These are phyloP conservation scores for Verticillium tricorpus DNA, from an alignment of 2,329 filamentous ascomycete genomes.

Conservation along the genomic window DNA sequence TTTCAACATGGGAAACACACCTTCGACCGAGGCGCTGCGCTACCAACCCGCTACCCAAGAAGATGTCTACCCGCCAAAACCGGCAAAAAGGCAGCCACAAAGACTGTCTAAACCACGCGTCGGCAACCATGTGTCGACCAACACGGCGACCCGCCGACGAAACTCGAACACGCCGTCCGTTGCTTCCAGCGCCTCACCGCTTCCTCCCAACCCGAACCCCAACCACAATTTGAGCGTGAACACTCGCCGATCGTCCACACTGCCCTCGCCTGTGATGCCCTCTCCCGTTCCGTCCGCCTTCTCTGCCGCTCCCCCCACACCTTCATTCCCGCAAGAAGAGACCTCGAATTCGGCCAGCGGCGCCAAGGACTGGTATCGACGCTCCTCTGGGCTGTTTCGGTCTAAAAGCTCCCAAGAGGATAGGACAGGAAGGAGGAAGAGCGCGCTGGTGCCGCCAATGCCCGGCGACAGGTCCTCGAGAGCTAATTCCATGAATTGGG, in stretches of 20 bases:
- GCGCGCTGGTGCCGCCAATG: constrained; percentile 5
- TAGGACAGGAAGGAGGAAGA: constrained; percentile 4
- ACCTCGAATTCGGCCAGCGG: constrained; percentile 1
- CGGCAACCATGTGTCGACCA: constrained; percentile 28
- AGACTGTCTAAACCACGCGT: constrained; percentile 49
- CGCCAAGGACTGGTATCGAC: constrained; percentile 7
- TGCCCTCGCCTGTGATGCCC: constrained; percentile 3
- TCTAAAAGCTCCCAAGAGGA: constrained; percentile 13
- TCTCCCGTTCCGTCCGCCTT: not conserved
- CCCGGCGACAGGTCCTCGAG: constrained; percentile 10
- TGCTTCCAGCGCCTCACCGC: constrained; percentile 20
- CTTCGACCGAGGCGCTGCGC: constrained; percentile 39
- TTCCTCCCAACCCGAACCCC: constrained; percentile 8
- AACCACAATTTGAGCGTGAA: not conserved
- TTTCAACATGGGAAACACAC: constrained; percentile 45
- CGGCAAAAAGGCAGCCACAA: constrained; percentile 31
- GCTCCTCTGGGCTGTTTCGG: constrained; percentile 8
- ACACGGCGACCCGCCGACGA: constrained; percentile 13
- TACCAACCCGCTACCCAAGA: not conserved
- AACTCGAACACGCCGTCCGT: constrained; percentile 25
- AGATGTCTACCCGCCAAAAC: not conserved
- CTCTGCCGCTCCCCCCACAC: not conserved
- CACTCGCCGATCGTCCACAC: not conserved
- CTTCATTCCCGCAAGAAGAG: constrained; percentile 1
- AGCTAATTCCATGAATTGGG: constrained; percentile 14